Evolutionary conservation across 371 early-diverging fungal species (phyloP).

Genomic region (Mortierella sp.): DNA sequence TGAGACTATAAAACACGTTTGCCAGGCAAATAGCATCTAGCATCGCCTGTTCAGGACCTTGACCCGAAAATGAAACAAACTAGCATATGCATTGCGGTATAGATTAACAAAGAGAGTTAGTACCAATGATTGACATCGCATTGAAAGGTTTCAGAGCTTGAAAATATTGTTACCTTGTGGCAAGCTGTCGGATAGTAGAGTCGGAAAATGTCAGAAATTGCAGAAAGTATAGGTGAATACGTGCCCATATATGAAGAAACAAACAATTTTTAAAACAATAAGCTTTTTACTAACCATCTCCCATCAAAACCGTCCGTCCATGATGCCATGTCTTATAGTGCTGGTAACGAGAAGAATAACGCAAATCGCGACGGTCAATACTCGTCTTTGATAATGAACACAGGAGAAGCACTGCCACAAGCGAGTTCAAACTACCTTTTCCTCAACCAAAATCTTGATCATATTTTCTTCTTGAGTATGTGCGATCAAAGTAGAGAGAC

Average conservation of each 20-base stretch:
- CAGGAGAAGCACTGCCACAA: background rate
- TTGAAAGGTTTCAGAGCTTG: background rate
- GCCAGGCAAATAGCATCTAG: conserved; percentile 35
- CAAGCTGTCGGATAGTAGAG: conserved; percentile 21
- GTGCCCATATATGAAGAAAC: background rate
- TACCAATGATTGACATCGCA: background rate
- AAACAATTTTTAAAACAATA: background rate
- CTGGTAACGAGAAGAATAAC: background rate
- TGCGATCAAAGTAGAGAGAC: conserved; percentile 24
- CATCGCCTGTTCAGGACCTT: conserved; percentile 48
- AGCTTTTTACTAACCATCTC: conserved; percentile 20
- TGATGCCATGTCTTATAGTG: conserved; percentile 51
- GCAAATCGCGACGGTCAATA: background rate
- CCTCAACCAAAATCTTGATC: conserved; percentile 41
- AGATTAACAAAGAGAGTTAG: background rate
- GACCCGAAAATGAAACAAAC: conserved; percentile 36
- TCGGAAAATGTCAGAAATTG: background rate
- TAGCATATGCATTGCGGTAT: background rate
- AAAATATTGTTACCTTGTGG: conserved; percentile 32
- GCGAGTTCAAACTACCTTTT: conserved; percentile 19
- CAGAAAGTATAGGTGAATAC: background rate
- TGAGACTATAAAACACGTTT: conserved; percentile 32
- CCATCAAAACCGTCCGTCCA: conserved; percentile 39
- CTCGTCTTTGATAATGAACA: background rate
- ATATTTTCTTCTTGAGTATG: conserved; percentile 23